Evolutionary conservation across 257 asterid species (phyloP), one percentile per base, ranked within the genome.

Genomic region (Salvia hispanica): DNA sequence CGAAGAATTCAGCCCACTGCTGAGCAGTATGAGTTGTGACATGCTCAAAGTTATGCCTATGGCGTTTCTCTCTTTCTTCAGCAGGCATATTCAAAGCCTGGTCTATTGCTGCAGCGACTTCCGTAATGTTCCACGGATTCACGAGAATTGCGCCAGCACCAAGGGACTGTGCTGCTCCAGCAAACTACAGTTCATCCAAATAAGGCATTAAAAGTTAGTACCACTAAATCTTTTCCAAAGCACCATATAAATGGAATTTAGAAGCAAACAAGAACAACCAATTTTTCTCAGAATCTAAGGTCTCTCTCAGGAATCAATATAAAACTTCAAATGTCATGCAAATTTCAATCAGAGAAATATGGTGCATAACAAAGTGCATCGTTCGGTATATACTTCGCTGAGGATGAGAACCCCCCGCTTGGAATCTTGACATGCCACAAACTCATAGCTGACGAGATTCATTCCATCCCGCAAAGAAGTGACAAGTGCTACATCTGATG

Each of bases 381-480:
- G 67, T 33, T 10, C 28, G 62, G 70, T 43, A 72, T 57, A 78
- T 83, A 91, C 97, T 92, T 91, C 97, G 53, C 97, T 91, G 42
- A 91, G 93, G 71, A 91, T 88, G 78, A 91, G 95, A 53, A 88
- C 97, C 69, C 97, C 97, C 76, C 88, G 88, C 85, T 87, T 91
- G 9, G 80, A 81, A 66, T 78, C 95, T 82, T 91, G 97, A 82
- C 97, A 91, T 57, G 97, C 97, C 77, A 88, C 97, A 71, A 85
- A 91, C 76, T 91, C 97, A 58, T 91, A 91, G 87, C 97, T 88
- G 67, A 91, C 97, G 36, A 91, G 96, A 83, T 91, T 91, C 97
- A 91, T 91, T 72, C 97, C 97, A 73, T 91, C 97, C 79, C 97
- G 82, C 55, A 91, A 81, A 58, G 97, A 91, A 70, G 97, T 91